These are phyloP conservation scores for Monilinia polystroma DNA, from an alignment of 2,329 filamentous ascomycete genomes.

Conservation along the genomic window DNA sequence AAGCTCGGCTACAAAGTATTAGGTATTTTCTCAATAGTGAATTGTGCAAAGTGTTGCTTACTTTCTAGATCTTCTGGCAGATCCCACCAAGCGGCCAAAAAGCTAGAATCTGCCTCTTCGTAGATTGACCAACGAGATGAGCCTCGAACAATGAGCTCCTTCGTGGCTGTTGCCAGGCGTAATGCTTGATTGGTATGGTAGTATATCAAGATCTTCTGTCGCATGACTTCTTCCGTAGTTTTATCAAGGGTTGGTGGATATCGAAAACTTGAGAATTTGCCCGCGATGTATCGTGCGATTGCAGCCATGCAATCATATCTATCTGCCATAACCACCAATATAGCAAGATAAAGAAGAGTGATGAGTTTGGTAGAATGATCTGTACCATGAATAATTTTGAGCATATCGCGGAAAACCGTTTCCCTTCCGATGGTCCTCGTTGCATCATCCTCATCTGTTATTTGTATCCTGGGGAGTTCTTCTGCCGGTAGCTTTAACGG, in stretches of 20 bases:
- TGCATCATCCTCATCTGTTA: conserved; percentile 68
- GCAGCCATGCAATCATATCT: conserved; percentile 64
- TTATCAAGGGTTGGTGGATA: conserved; percentile 51
- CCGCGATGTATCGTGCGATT: conserved; percentile 54
- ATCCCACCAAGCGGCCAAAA: conserved; percentile 65
- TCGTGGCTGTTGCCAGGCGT: conserved; percentile 60
- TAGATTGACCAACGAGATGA: conserved; percentile 47
- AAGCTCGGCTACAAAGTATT: conserved; percentile 55
- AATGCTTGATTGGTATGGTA: conserved; percentile 62
- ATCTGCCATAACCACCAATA: conserved; percentile 69
- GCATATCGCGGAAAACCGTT: conserved; percentile 63
- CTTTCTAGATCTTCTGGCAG: conserved; percentile 67
- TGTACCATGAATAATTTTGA: conserved; percentile 62
- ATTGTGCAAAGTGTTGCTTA: conserved; percentile 35
- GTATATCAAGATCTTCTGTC: conserved; percentile 68
- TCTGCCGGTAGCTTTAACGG: conserved; percentile 49
- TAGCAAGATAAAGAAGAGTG: conserved; percentile 60
- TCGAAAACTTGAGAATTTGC: conserved; percentile 49
- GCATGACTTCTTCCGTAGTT: conserved; percentile 61
- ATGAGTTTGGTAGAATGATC: conserved; percentile 45
- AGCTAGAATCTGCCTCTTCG: conserved; percentile 40
- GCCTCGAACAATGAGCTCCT: conserved; percentile 65
- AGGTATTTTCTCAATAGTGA: conserved; percentile 15
- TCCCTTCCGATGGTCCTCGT: conserved; percentile 60
- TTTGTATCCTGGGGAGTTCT: conserved; percentile 62